Conservation (phyloP, 192 early-diverging fungal species). For the Gamsiella multidivaricata region DNA sequence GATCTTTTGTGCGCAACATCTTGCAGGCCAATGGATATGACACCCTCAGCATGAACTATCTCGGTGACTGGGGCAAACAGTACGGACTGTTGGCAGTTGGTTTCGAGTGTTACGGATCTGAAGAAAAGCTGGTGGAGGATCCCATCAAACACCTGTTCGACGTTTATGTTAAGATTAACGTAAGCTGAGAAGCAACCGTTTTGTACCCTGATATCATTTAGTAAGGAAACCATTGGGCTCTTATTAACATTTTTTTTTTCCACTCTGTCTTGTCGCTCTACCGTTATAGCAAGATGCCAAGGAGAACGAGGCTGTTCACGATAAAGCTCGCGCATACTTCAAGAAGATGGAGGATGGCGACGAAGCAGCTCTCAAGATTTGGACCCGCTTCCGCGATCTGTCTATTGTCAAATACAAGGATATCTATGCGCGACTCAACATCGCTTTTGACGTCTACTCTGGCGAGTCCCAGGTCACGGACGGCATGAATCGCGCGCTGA, state of each 20-base stretch:
- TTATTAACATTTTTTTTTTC: neutral
- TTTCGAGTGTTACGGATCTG: conserved; percentile 82
- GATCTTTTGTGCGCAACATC: conserved; percentile 88
- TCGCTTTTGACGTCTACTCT: conserved; percentile 94
- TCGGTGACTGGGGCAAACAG: conserved; percentile 99
- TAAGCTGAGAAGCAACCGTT: conserved; percentile 43
- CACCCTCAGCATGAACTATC: conserved; percentile 95
- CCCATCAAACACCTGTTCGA: conserved; percentile 94
- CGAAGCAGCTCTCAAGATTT: conserved; percentile 78
- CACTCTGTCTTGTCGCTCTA: neutral
- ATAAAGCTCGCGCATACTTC: conserved; percentile 91
- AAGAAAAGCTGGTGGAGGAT: conserved; percentile 79
- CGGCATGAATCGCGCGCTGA: conserved; percentile 74
- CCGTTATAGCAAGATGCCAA: conserved; percentile 67
- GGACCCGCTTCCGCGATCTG: conserved; percentile 89
- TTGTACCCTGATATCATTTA: no score
- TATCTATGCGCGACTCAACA: conserved; percentile 89
- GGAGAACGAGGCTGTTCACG: conserved; percentile 75
- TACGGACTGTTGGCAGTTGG: conserved; percentile 96
- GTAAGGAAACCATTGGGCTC: no score
- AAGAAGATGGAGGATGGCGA: conserved; percentile 96
- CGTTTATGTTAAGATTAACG: conserved; percentile 91
- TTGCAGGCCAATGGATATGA: conserved; percentile 89
- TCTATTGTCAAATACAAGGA: conserved; percentile 93
- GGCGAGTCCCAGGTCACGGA: conserved; percentile 93